Base-by-base conservation (phyloP, 495 filamentous ascomycete genomes). In the Niebla homalea region DNA sequence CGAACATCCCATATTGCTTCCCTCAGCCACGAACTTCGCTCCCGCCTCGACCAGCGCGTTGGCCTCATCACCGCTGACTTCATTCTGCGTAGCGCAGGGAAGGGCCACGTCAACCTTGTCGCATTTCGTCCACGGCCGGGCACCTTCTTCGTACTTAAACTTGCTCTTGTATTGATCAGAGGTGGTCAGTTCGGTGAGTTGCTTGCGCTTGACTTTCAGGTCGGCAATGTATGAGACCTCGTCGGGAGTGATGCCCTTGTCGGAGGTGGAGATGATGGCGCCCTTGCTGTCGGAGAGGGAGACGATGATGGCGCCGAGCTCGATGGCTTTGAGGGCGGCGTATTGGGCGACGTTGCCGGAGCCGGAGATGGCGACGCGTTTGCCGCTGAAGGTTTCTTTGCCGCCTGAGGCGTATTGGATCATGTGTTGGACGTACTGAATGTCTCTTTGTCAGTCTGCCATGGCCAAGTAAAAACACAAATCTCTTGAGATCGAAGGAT, bases 341-440 rank as follows among this genome's bases (percentile, higher is more conserved):
- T 89, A 97, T 74, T 98, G 92, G 44, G 92, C 92, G 45, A 98
- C 92, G 72, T 98, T 98, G 51, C 92, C 92, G 54, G 92, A 97
- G 48, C 92, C 92, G 39, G 92, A 95, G 71, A 98, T 84, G 64
- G 89, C 87, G 50, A 98, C 92, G 40, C 81, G 83, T 76, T 97
- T 97, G 65, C 89, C 92, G 46, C 75, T 69, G 77, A 94, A 93
- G 59, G 76, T 78, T 64, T 93, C 87, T 64, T 84, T 80, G 68
- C 88, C 88, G 51, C 72, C 71, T 21, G 79, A 75, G 57, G 83
- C 86, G 67, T 94, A 80, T 60, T 79, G 72, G 67, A 97, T 86
- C 92, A 98, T 98, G 76, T 95, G 89, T 56, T 84, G 73, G 66
- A 94, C 87, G 65, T 96, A 97, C 67, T 68, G 14, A 20, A 26